Base-by-base conservation (phyloP, 2,329 filamentous ascomycete species). In the Emergomyces pasteurianus region DNA sequence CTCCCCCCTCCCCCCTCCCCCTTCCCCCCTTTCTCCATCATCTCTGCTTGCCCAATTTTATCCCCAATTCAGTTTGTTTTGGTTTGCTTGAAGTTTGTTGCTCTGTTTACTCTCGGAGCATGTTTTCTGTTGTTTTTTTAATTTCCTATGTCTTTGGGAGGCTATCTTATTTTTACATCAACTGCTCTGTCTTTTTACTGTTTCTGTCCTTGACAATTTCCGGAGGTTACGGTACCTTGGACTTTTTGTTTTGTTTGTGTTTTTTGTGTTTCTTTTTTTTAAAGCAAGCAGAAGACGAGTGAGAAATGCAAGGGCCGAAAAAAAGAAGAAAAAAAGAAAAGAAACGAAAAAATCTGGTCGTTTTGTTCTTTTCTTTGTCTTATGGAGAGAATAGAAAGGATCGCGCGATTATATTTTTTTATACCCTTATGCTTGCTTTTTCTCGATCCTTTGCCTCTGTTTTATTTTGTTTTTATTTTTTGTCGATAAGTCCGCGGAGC, bases 31-130 rank as follows among this genome's bases (percentile, higher is more conserved):
- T n/a, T n/a, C n/a, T n/a, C n/a, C n/a, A n/a, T n/a, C n/a, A n/a
- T n/a, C n/a, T n/a, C n/a, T n/a, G n/a, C n/a, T n/a, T n/a, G n/a
- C n/a, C n/a, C 6, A 18, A 43, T 40, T 40, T 8, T 16, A 40
- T 16, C 2, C 38, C 38, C 38, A 40, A 40, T 14, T 40, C 38
- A 16, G 38, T 64, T 52, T 65, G 66, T 65, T 28, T 31, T 6
- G 23, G 28, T 58, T 57, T 12, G 18, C 34, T 55, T 61, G 50
- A 60, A 46, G 58, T 62, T 56, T 40, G 38, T 40, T 3, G n/a
- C n/a, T 14, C 46, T 49, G 53, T 50, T 63, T 63, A 55, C 55
- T n/a, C 28, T 42, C 6, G 53, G 36, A 56, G 23, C 36, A 42
- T 56, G 53, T 12, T 42, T 28, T 23, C 7, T 47, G 43, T 49